Evolutionary conservation across 768 basidiomycete species (phyloP), one percentile per base, ranked within the genome.

Genomic region (Phylloporus sp.): DNA sequence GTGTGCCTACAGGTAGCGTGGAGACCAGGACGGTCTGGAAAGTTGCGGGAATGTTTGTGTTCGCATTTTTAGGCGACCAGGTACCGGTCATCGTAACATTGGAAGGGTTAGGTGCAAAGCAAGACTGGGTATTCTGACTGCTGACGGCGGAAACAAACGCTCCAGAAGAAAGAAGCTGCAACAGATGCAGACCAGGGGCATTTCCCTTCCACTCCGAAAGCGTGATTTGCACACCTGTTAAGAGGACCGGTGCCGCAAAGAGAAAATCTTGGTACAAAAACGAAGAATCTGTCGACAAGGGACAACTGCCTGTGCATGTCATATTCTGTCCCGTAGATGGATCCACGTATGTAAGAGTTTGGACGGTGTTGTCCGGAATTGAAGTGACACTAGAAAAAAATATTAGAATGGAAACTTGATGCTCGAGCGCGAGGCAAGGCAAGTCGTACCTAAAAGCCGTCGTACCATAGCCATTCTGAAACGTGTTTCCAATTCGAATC

Each of bases 241-340:
- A 80, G n/a, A 76, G 71, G 29, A 80, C 65, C 6, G 79, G 69
- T 8, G 68, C 65, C 45, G 76, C 69, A 67, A 98, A 97, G 36
- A 97, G 72, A 72, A 97, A 99, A 69, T 99, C 97, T 68, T 98
- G 94, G 65, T 92, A 98, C 1, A 81, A 78, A 50, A 97, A 70
- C 11, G 82, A 77, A 3, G 88, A 67, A 65, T 97, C 82, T 40
- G 83, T 83, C 5, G 82, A 82, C 35, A 99, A 76, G 0, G 94
- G 91, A 67, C 97, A 99, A 20, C 76, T 71, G 46, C 78, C 72
- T 9, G 84, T 75, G 70, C 97, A 99, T 0, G 91, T 90, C 56
- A 74, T 69, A 59, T 87, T 91, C 62, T 86, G 74, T 36, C 85
- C 84, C 11, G 85, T 88, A 0, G 73, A 68, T 0, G 90, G 86